These are phyloP conservation scores for Colletotrichum incanum DNA, from an alignment of 2,329 filamentous ascomycete species.

Conservation along the genomic window DNA sequence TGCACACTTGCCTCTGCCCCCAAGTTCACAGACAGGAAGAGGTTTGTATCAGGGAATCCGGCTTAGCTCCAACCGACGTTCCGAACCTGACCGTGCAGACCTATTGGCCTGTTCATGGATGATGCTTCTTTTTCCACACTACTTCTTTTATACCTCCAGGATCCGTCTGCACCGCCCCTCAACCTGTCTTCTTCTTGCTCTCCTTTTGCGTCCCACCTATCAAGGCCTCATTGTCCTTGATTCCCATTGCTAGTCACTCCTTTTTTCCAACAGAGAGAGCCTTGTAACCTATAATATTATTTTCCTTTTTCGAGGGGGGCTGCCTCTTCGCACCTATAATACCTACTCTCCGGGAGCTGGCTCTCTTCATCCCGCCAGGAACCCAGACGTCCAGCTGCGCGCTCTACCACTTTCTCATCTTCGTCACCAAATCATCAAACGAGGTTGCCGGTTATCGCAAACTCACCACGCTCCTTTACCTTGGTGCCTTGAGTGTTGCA, in stretches of 20 bases:
- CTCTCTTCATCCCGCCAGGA: constrained; percentile 64
- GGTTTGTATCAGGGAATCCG: constrained; percentile 65
- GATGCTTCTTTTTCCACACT: constrained; percentile 59
- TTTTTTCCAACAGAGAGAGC: constrained; percentile 53
- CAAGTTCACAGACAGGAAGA: constrained; percentile 53
- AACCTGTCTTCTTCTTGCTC: constrained; percentile 57
- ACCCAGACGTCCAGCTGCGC: constrained; percentile 58
- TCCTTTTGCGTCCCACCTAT: constrained; percentile 61
- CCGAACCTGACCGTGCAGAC: constrained; percentile 63
- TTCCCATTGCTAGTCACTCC: constrained; percentile 66
- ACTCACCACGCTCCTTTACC: constrained; percentile 62
- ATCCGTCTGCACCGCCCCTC: constrained; percentile 65
- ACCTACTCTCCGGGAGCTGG: constrained; percentile 63
- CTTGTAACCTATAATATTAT: constrained; percentile 51
- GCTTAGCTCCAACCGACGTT: constrained; percentile 67
- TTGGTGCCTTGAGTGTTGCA: constrained; percentile 44
- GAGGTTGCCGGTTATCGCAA: constrained; percentile 57
- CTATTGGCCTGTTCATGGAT: constrained; percentile 56
- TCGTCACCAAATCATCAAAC: constrained; percentile 55
- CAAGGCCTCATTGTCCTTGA: constrained; percentile 54
- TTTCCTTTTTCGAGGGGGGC: constrained; percentile 50
- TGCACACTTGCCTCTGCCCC: constrained; percentile 46
- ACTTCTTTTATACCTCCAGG: constrained; percentile 69
- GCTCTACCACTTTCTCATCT: constrained; percentile 41
- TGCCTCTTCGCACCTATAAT: constrained; percentile 61